Evolutionary conservation across 768 basidiomycete species (phyloP).

Genomic region (Solioccasus polychromus): DNA sequence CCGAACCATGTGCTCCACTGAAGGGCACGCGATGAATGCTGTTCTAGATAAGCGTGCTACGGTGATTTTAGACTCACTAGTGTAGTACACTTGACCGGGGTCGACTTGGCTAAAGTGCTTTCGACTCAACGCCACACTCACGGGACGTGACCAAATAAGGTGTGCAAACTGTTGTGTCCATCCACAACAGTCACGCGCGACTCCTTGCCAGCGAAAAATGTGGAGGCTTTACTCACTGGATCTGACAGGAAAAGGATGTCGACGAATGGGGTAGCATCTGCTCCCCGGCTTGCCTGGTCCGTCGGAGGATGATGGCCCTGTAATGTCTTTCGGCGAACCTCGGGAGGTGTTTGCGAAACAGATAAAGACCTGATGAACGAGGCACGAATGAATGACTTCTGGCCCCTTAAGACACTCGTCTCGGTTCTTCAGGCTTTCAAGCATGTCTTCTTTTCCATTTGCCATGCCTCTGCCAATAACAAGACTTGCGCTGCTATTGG

Average conservation of each 20-base stretch:
- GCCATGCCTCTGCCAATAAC: background rate
- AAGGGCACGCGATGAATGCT: background rate
- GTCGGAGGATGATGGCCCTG: too few relatives aligned
- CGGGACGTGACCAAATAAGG: constrained; percentile 2
- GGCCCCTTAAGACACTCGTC: background rate
- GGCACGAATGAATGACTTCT: background rate
- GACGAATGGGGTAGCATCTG: constrained; percentile 9
- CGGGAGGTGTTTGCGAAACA: background rate
- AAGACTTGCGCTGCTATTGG: too few relatives aligned
- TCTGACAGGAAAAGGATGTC: background rate
- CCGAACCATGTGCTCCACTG: background rate
- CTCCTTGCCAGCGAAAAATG: background rate
- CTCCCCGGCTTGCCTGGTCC: background rate
- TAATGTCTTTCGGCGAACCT: background rate
- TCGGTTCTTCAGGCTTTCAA: background rate
- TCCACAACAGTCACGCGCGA: background rate
- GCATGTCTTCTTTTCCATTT: background rate
- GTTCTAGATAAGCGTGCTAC: background rate
- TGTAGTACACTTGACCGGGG: too few relatives aligned
- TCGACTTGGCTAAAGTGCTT: too few relatives aligned
- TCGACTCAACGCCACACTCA: too few relatives aligned
- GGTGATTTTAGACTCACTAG: too few relatives aligned
- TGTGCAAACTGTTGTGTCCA: too few relatives aligned
- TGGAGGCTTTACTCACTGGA: background rate
- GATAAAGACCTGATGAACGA: constrained; percentile 9